phyloP scores from a whole-genome alignment of 2,329 filamentous ascomycete genomes.

The Emmonsiellopsis sp. region DNA sequence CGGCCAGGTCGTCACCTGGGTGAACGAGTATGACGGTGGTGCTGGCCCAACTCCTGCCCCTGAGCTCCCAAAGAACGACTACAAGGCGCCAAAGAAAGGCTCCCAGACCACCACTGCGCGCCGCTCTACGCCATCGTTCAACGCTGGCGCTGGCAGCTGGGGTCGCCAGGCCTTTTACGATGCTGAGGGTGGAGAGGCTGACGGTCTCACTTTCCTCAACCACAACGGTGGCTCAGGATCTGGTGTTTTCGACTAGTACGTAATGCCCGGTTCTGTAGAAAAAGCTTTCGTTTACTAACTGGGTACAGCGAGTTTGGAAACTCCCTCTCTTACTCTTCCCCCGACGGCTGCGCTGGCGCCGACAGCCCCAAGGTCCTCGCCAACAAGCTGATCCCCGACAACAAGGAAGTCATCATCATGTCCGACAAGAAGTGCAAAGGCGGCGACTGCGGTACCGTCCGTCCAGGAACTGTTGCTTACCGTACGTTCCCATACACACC shows the following conservation, averaged over 20 bases:
- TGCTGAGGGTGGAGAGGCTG: slow-evolving; percentile 31
- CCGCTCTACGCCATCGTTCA: slow-evolving; percentile 10
- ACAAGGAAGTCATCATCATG: slow-evolving; percentile 44
- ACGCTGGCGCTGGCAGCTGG: slow-evolving; percentile 26
- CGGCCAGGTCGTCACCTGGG: slow-evolving; percentile 49
- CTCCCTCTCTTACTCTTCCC: slow-evolving; percentile 47
- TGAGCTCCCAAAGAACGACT: slow-evolving; percentile 2
- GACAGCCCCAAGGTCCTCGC: slow-evolving; percentile 40
- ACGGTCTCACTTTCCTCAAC: slow-evolving; percentile 51
- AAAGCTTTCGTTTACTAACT: neutral
- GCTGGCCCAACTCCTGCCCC: slow-evolving; percentile 8
- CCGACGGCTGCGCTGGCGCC: slow-evolving; percentile 38
- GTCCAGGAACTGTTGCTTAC: slow-evolving; percentile 42
- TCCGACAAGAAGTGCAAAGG: slow-evolving; percentile 39
- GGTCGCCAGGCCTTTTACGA: slow-evolving; percentile 41
- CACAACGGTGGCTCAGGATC: slow-evolving; percentile 47
- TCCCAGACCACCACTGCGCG: neutral
- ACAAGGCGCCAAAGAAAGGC: neutral
- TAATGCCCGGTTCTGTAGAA: neutral
- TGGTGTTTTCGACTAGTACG: slow-evolving; percentile 44
- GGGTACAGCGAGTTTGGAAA: slow-evolving; percentile 39
- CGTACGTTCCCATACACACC: slow-evolving; percentile 26
- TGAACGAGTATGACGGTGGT: slow-evolving; percentile 44
- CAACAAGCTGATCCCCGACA: slow-evolving; percentile 41
- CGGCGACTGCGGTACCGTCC: slow-evolving; percentile 38